Evolutionary conservation across 83 land plant species (phyloP).

Genomic region (Diphasiastrum complanatum): DNA sequence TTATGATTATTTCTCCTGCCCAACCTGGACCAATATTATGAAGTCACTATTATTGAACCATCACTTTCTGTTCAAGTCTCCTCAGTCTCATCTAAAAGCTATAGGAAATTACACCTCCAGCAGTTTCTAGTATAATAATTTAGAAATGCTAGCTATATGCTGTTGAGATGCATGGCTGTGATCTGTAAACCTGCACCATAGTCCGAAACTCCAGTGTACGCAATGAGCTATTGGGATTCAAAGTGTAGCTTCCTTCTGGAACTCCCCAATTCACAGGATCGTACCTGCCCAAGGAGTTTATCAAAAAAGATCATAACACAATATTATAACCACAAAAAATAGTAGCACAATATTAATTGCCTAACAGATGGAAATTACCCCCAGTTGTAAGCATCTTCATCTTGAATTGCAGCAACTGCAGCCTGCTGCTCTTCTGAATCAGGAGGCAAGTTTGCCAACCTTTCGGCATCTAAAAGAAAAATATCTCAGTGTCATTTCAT

Average conservation of each 20-base stretch:
- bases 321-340: not conserved
- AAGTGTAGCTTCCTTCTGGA: constrained; percentile 94
- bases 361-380: too few species aligned
- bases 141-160: too few species aligned
- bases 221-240: constrained; percentile 61
- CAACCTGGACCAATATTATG: too few species aligned
- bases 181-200: constrained; percentile 99
- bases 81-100: too few species aligned
- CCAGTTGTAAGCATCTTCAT: constrained; percentile 92
- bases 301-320: not conserved
- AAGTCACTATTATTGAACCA: too few species aligned
- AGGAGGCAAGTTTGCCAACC: constrained; percentile 49
- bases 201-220: constrained; percentile 73
- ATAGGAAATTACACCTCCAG: too few species aligned
- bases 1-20: too few species aligned
- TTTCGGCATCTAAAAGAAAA: constrained; percentile 41
- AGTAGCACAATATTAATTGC: too few species aligned
- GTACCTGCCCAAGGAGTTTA: too few species aligned
- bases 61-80: too few species aligned
- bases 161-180: too few species aligned
- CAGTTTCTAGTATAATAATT: too few species aligned
- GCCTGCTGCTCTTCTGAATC: constrained; percentile 87
- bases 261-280: constrained; percentile 95
- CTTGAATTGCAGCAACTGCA: constrained; percentile 55
- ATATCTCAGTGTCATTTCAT: not conserved